A percentile compares a stretch with the other conserved stretches of the same genome.
Conservation (phyloP, 352 stramenopile genomes). For the Pythium oligandrum region DNA sequence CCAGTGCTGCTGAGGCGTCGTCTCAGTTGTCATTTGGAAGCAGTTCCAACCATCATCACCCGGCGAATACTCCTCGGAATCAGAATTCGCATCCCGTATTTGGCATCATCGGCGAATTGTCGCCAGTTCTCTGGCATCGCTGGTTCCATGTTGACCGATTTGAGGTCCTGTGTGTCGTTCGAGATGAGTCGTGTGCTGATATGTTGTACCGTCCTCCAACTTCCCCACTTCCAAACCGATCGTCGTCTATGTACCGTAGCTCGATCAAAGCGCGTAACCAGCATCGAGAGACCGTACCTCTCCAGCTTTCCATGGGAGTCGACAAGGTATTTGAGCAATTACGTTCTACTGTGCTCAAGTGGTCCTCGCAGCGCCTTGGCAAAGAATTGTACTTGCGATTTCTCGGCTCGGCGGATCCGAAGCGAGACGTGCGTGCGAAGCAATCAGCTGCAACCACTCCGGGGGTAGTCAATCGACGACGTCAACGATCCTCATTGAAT, state of each 20-base stretch:
- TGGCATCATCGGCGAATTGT: slow-evolving; percentile 84
- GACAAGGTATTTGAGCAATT: slow-evolving; percentile 54
- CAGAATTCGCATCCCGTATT: slow-evolving; percentile 79
- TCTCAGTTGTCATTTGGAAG: slow-evolving; percentile 75
- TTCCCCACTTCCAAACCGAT: slow-evolving; percentile 2
- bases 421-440: not conserved
- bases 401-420: slow-evolving; percentile 2
- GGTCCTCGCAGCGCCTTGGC: slow-evolving; percentile 71
- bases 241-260: no score
- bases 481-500: slow-evolving; percentile 26
- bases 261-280: no score
- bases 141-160: slow-evolving; percentile 89
- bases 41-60: slow-evolving; percentile 22
- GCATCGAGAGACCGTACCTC: no score
- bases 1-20: slow-evolving; percentile 20
- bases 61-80: slow-evolving; percentile 33
- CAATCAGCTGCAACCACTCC: slow-evolving; percentile 15
- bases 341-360: slow-evolving; percentile 54
- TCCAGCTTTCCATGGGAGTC: slow-evolving; percentile 24
- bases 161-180: slow-evolving; percentile 72
- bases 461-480: slow-evolving; percentile 12
- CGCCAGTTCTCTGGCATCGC: slow-evolving; percentile 83
- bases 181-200: slow-evolving; percentile 54
- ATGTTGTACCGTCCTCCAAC: slow-evolving; percentile 45
- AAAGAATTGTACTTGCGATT: slow-evolving; percentile 84